Percentiles rank a stretch among this genome's conserved stretches.
Conservation (phyloP, 2,329 filamentous ascomycete species). For the Cadophora sp. region DNA sequence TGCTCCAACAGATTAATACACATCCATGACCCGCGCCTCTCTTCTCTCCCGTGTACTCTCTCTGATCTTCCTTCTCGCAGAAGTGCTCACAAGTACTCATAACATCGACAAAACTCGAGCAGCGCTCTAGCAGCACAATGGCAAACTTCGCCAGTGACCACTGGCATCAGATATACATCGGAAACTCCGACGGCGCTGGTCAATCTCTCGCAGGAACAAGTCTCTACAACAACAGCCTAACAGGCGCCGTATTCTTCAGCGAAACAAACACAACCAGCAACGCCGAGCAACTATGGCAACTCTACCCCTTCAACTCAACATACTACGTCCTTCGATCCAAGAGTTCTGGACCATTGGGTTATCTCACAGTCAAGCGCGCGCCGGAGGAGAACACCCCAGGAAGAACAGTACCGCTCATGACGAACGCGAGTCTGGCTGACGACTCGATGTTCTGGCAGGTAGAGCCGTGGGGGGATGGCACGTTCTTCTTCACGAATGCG, state of each 20-base stretch:
- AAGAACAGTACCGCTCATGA: conserved; percentile 25
- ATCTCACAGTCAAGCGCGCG: conserved; percentile 8
- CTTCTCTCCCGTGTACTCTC: too few relatives aligned
- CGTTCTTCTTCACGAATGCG: conserved; percentile 32
- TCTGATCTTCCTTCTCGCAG: neutral
- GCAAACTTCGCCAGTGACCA: conserved; percentile 14
- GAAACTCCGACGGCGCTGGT: neutral
- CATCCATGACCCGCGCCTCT: neutral
- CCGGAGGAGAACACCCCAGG: conserved; percentile 24
- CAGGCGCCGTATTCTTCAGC: conserved; percentile 24
- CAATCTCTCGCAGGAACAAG: conserved; percentile 19
- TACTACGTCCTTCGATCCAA: conserved; percentile 30
- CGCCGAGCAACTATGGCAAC: conserved; percentile 29
- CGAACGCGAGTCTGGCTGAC: conserved; percentile 25
- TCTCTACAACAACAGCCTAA: conserved; percentile 16
- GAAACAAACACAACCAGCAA: conserved; percentile 21
- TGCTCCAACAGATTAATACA: neutral
- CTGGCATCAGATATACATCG: conserved; percentile 18
- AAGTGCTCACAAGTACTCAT: neutral
- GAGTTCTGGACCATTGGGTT: conserved; percentile 20
- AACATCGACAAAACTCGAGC: too few relatives aligned
- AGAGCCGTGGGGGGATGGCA: conserved; percentile 33
- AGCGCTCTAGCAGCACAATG: neutral
- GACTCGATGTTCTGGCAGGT: conserved; percentile 33
- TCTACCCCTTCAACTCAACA: conserved; percentile 27